These are phyloP conservation scores for Fusarium protoensiforme DNA, from an alignment of 2,329 filamentous ascomycete genomes.

Conservation along the genomic window DNA sequence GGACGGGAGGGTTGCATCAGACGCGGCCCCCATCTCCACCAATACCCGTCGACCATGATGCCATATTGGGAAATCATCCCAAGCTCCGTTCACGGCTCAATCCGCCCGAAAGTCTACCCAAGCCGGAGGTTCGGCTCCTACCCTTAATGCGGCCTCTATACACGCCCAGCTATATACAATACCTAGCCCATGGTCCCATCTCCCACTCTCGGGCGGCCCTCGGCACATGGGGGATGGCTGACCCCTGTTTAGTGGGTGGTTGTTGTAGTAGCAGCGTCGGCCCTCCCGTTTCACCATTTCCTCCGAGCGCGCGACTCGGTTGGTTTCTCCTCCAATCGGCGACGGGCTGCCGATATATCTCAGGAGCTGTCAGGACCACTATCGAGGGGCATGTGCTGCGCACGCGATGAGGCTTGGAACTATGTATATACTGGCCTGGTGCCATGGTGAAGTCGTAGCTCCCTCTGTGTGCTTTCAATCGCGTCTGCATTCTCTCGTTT, in stretches of 20 bases:
- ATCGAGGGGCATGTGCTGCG: neutral
- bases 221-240: neutral
- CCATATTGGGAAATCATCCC: constrained; percentile 21
- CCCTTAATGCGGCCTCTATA: neutral
- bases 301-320: constrained; percentile 9
- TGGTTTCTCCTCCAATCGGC: constrained; percentile 43
- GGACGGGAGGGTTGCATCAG: neutral
- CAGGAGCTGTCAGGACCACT: constrained; percentile 17
- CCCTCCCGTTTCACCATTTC: constrained; percentile 32
- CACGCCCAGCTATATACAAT: neutral
- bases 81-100: neutral
- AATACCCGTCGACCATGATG: constrained; percentile 16
- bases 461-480: neutral
- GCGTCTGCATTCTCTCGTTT: constrained; percentile 1
- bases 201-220: neutral
- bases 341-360: constrained; percentile 10
- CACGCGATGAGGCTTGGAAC: neutral
- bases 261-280: neutral
- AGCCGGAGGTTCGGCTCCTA: neutral
- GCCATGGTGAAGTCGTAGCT: neutral
- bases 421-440: constrained; percentile 18
- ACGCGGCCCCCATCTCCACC: constrained; percentile 13
- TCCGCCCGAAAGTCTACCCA: neutral
- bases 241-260: neutral
- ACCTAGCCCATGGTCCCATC: neutral